Base-by-base conservation (phyloP, 345 rosid genomes). In the Adansonia digitata region DNA sequence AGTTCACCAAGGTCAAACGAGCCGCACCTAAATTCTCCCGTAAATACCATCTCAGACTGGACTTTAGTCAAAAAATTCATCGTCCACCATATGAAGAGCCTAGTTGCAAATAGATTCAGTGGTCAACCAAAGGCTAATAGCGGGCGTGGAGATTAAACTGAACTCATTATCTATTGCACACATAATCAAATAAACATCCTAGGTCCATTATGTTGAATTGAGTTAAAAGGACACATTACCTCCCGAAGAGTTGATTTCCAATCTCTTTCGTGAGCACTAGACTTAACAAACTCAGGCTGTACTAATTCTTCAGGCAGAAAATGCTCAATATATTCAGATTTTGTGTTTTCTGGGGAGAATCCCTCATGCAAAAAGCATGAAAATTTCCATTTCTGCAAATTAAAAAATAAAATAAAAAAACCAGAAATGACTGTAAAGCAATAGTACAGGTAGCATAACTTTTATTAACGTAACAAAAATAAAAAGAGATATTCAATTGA, bases 351-450 rank as follows among this genome's bases (percentile, higher is more conserved):
- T 0, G 88, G 81, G 66, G 90, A 76, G 69, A 83, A 74, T 29
- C 84, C 88, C 77, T 88, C 96, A 45, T 81, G 86, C 82, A 90
- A 90, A 82, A 93, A 95, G 78, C 97, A 91, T 6, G 84, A 85
- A 80, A 95, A 66, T 81, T 88, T 93, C 97, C 96, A 85, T 82
- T 82, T 88, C 98, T 93, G 84, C 87, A 84, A 45, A 78, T 61
- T 37, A 64, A 18, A 77, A 72, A 39, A 24, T 65, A 77, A 73
- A 75, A 67, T 17, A 51, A 70, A 51, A 70, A 40, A 77, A 56
- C 10, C 70, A 66, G 51, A 72, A 27, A 69, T 29, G 9, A 5
- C 27, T 45, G 17, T n/a, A 22, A 59, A 26, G 20, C 65, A 40
- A 17, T 5, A 18, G 49, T 22, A 74, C 4, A 62, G 0, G 43